Evolutionary conservation across 1,284 basidiomycete genomes (phyloP), one percentile per base, ranked within the genome.

Genomic region (Ustilago shanxiensis): DNA sequence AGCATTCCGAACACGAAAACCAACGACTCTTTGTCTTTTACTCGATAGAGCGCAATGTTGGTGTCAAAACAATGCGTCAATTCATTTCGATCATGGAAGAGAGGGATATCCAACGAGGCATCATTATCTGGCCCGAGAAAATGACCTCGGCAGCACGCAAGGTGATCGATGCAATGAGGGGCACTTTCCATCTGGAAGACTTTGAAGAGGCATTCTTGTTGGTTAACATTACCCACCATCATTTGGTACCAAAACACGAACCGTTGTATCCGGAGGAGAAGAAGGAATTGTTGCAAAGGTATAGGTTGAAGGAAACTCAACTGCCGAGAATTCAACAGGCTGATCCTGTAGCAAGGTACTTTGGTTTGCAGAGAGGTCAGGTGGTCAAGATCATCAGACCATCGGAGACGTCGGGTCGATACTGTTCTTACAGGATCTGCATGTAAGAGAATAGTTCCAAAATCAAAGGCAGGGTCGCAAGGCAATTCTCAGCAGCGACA

Each of bases 111-210:
- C 90, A 91, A 80, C 90, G 93, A 74, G 97, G 96, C 8, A 93
- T 99, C 86, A 93, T 99, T 72, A 94, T 99, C 79, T 98, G 95
- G 88, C 92, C 93, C 26, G 93, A 94, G 55, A 95, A 93, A 84
- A 97, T 99, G 93, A 98, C 96, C 8, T 92, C 95, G 13, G 94
- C 95, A 2, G 97, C 97, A 7, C 91, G 93, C 82, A 99, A 98
- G 88, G 84, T 85, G 28, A 85, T 85, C 39, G 84, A 86, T 20
- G 84, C 82, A 0, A 85, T 85, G 82, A 92, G 60, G 87, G 90
- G 44, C 16, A 91, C 93, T 81, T 98, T 94, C 88, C 90, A 91
- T 68, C 89, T 99, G 39, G 97, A 99, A 86, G 96, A 98, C 82
- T 99, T 99, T 86, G 93, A 95, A 31, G 97, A 99, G 88, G 91